phyloP scores from a whole-genome alignment of 2,329 filamentous ascomycete species.

The Esteya vermicola region DNA sequence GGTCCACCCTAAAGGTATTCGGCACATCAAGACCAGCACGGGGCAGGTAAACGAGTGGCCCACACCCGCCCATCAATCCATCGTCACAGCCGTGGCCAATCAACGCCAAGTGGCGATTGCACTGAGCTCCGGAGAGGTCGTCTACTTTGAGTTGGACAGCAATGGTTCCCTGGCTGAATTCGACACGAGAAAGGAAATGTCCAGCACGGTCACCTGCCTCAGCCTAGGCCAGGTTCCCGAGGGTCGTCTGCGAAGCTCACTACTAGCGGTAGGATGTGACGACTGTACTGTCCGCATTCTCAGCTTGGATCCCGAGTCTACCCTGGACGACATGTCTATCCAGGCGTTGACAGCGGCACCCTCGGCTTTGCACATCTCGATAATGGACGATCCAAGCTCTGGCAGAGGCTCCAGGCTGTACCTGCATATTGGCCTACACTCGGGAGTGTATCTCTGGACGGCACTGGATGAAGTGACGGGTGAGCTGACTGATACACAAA shows the following conservation, averaged over 20 bases:
- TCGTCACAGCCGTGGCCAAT: constrained; percentile 92
- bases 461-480: constrained; percentile 92
- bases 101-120: constrained; percentile 86
- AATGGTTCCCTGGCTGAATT: constrained; percentile 88
- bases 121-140: constrained; percentile 88
- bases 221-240: constrained; percentile 87
- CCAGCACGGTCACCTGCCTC: constrained; percentile 86
- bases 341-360: constrained; percentile 86
- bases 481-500: constrained; percentile 85
- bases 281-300: constrained; percentile 91
- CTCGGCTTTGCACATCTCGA: constrained; percentile 77
- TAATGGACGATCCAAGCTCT: constrained; percentile 90
- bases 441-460: constrained; percentile 88
- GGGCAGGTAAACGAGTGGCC: constrained; percentile 91
- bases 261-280: constrained; percentile 90
- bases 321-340: constrained; percentile 84
- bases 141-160: constrained; percentile 94
- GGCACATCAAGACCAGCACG: constrained; percentile 68
- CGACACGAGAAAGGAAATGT: constrained; percentile 89
- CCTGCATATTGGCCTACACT: constrained; percentile 89
- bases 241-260: constrained; percentile 77
- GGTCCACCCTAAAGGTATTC: constrained; percentile 90
- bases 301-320: constrained; percentile 79
- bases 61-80: constrained; percentile 82
- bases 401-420: constrained; percentile 81